Conservation (phyloP, 352 stramenopile genomes). For the Globisporangium sylvaticum region DNA sequence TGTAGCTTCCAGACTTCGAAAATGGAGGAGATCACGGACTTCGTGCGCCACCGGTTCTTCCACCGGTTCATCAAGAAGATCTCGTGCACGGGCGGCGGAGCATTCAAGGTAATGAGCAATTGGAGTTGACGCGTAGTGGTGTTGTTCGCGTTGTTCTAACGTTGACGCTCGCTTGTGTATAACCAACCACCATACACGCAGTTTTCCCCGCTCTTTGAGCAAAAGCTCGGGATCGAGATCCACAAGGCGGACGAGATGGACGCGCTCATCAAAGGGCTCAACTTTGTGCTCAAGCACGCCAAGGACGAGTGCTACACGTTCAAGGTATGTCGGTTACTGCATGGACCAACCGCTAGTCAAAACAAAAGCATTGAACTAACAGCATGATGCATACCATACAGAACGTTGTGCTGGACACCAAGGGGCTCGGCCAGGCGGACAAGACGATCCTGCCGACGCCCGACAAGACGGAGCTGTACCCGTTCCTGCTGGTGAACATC, state of each 20-base stretch:
- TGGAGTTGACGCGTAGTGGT: neutral
- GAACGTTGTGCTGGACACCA: conserved; percentile 57
- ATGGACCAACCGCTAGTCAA: neutral
- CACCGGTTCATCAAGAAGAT: conserved; percentile 90
- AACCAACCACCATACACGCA: conserved; percentile 10
- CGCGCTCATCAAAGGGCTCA: conserved; percentile 94
- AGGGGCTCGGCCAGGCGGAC: conserved; percentile 48
- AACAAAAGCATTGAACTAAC: neutral
- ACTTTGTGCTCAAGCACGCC: conserved; percentile 93
- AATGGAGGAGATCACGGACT: conserved; percentile 68
- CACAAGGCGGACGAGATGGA: conserved; percentile 96
- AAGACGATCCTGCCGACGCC: conserved; percentile 64
- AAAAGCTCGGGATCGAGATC: conserved; percentile 90
- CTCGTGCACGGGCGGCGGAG: conserved; percentile 90
- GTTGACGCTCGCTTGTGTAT: neutral
- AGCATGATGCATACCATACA: neutral
- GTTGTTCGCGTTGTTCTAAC: neutral
- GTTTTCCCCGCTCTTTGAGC: conserved; percentile 81
- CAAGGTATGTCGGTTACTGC: conserved; percentile 34
- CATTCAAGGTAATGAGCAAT: conserved; percentile 84
- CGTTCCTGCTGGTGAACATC: conserved; percentile 97
- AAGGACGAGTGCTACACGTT: conserved; percentile 96
- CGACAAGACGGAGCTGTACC: conserved; percentile 73
- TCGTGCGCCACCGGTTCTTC: conserved; percentile 74
- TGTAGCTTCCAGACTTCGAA: conserved; percentile 63